Evolutionary conservation across 176 grass and related monocot species (phyloP).

Genomic region (Ananas comosus): DNA sequence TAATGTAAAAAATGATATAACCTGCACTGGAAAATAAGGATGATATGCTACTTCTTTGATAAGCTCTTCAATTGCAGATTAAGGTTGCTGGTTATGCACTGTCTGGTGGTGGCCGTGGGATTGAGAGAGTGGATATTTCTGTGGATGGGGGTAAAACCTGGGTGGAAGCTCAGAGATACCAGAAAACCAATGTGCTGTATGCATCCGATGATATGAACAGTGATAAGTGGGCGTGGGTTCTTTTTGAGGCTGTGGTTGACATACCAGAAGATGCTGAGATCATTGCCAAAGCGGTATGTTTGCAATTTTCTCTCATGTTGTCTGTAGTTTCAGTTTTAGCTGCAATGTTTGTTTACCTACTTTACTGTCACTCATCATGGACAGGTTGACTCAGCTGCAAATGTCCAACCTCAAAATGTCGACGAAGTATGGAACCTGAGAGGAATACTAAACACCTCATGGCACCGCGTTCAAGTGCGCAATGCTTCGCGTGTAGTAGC

Average conservation of each 20-base stretch:
- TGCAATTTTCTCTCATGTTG: not conserved
- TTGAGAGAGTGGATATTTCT: constrained; percentile 82
- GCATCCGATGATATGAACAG: constrained; percentile 51
- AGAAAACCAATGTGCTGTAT: constrained; percentile 43
- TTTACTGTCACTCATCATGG: not conserved
- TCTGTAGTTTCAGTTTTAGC: not conserved
- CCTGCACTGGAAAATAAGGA: not conserved
- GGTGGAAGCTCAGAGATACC: constrained; percentile 54
- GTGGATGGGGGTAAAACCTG: constrained; percentile 79
- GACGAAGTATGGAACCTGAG: constrained; percentile 81
- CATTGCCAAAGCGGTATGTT: constrained; percentile 61
- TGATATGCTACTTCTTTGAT: not conserved
- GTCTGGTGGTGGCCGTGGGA: constrained; percentile 77
- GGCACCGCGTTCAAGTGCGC: constrained; percentile 64
- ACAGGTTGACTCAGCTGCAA: constrained; percentile 73
- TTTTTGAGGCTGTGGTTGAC: constrained; percentile 60
- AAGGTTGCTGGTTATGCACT: constrained; percentile 76
- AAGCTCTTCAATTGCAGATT: constrained; percentile 26
- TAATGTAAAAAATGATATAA: not conserved
- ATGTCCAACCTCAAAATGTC: constrained; percentile 72
- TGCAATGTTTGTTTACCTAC: not conserved
- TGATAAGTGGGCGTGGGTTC: constrained; percentile 91
- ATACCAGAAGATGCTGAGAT: constrained; percentile 58
- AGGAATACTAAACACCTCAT: constrained; percentile 89
- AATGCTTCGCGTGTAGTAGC: not conserved